Conservation (phyloP, 192 early-diverging fungal genomes). For the Podila epicladia region DNA sequence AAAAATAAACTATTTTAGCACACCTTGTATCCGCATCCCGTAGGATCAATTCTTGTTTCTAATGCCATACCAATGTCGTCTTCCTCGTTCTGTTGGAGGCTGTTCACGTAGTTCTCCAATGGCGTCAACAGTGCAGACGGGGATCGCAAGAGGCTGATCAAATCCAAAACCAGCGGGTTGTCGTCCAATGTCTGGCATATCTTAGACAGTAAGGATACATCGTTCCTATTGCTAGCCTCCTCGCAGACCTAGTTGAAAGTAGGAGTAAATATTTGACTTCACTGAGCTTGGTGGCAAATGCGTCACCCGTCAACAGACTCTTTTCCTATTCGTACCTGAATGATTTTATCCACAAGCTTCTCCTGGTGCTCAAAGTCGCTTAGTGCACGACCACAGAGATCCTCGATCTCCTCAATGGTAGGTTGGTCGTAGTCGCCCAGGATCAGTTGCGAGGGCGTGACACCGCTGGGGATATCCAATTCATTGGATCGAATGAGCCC, state of each 20-base stretch:
- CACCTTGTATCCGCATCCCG: neutral
- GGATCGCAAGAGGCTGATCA: slow-evolving; percentile 25
- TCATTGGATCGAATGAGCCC: slow-evolving; percentile 23
- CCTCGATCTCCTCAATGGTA: slow-evolving; percentile 20
- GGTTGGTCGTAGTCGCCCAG: slow-evolving; percentile 12
- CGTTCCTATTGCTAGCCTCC: slow-evolving; percentile 23
- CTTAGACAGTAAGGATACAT: slow-evolving; percentile 28
- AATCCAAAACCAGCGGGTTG: slow-evolving; percentile 37
- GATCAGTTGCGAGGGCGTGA: neutral
- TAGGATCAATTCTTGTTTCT: too few species aligned
- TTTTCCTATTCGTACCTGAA: slow-evolving; percentile 12
- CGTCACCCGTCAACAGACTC: too few species aligned
- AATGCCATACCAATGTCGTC: slow-evolving; percentile 38
- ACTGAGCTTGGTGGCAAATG: too few species aligned
- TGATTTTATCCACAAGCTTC: slow-evolving; percentile 30
- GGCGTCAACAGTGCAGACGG: slow-evolving; percentile 30
- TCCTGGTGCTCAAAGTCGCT: slow-evolving; percentile 43
- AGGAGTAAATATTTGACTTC: too few species aligned
- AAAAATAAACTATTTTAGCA: neutral
- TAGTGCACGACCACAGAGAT: slow-evolving; percentile 32
- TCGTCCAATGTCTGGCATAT: slow-evolving; percentile 47
- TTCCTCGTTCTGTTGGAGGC: slow-evolving; percentile 39
- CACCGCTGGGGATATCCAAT: slow-evolving; percentile 19
- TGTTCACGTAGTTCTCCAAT: slow-evolving; percentile 41
- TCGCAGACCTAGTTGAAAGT: slow-evolving; percentile 27